Percentiles rank a stretch among this genome's conserved stretches.
These are phyloP conservation scores for Hypoxylon crocopeplum DNA, from an alignment of 495 filamentous ascomycete species.

Conservation along the genomic window DNA sequence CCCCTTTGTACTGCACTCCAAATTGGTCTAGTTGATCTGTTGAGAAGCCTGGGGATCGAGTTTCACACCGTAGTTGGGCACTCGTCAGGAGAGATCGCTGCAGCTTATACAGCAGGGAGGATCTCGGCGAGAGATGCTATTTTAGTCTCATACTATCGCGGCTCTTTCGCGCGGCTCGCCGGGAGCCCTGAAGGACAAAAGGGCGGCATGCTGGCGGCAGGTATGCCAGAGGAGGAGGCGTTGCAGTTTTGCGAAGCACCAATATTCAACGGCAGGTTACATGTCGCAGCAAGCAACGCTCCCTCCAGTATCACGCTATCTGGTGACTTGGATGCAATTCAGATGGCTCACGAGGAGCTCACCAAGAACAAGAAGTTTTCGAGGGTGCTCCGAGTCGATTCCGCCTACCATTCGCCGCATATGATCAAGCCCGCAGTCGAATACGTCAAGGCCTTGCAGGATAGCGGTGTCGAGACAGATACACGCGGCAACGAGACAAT, in stretches of 20 bases:
- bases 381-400: slow-evolving; percentile 52
- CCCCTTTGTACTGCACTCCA: slow-evolving; percentile 63
- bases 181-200: slow-evolving; percentile 32
- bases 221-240: slow-evolving; percentile 45
- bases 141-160: slow-evolving; percentile 52
- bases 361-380: slow-evolving; percentile 46
- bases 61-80: slow-evolving; percentile 63
- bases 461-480: slow-evolving; percentile 34
- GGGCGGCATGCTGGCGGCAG: slow-evolving; percentile 51
- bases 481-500: slow-evolving; percentile 30
- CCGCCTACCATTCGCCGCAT: slow-evolving; percentile 69
- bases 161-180: slow-evolving; percentile 44
- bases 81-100: slow-evolving; percentile 69
- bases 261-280: slow-evolving; percentile 40
- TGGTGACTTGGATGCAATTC: slow-evolving; percentile 49
- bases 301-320: slow-evolving; percentile 50
- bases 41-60: slow-evolving; percentile 49
- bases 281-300: slow-evolving; percentile 53
- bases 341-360: slow-evolving; percentile 43
- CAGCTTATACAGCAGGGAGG: slow-evolving; percentile 64
- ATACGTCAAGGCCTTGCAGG: slow-evolving; percentile 48
- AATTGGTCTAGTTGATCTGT: slow-evolving; percentile 55
- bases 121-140: slow-evolving; percentile 55
- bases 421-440: slow-evolving; percentile 53
- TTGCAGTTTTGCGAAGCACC: slow-evolving; percentile 35